Conservation (phyloP, 2,329 filamentous ascomycete genomes). For the Nemania diffusa region DNA sequence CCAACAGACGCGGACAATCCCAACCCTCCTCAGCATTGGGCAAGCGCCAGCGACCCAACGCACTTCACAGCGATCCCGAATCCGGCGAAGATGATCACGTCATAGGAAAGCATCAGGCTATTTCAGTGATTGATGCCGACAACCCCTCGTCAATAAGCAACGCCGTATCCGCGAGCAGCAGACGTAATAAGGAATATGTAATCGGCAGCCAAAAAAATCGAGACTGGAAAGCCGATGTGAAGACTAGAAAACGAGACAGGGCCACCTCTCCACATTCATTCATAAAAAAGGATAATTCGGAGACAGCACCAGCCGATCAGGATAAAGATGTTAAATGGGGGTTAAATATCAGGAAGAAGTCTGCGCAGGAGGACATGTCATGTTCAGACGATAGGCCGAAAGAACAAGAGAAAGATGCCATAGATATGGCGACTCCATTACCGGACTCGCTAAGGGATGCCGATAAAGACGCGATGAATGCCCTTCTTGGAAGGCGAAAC, state of each 20-base stretch:
- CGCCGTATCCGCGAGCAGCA: slow-evolving; percentile 30
- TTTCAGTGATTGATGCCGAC: slow-evolving; percentile 49
- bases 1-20: slow-evolving; percentile 43
- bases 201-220: slow-evolving; percentile 48
- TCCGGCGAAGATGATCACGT: slow-evolving; percentile 53
- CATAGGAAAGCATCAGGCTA: slow-evolving; percentile 44
- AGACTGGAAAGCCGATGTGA: slow-evolving; percentile 50
- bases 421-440: slow-evolving; percentile 35
- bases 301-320: slow-evolving; percentile 47
- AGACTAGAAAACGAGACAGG: slow-evolving; percentile 38
- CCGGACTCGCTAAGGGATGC: slow-evolving; percentile 35
- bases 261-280: slow-evolving; percentile 12
- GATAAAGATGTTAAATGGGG: slow-evolving; percentile 54
- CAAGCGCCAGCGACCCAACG: slow-evolving; percentile 59
- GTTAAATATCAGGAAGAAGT: slow-evolving; percentile 49
- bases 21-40: slow-evolving; percentile 58
- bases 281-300: slow-evolving; percentile 26
- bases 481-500: slow-evolving; percentile 67
- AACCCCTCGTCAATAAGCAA: slow-evolving; percentile 39
- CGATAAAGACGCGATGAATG: slow-evolving; percentile 70
- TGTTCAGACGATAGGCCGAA: slow-evolving; percentile 31
- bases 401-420: slow-evolving; percentile 2
- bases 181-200: slow-evolving; percentile 38
- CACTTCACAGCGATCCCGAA: slow-evolving; percentile 56
- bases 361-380: slow-evolving; percentile 24